These are phyloP conservation scores for Gossypium australe DNA, from an alignment of 345 rosid genomes.

Conservation along the genomic window DNA sequence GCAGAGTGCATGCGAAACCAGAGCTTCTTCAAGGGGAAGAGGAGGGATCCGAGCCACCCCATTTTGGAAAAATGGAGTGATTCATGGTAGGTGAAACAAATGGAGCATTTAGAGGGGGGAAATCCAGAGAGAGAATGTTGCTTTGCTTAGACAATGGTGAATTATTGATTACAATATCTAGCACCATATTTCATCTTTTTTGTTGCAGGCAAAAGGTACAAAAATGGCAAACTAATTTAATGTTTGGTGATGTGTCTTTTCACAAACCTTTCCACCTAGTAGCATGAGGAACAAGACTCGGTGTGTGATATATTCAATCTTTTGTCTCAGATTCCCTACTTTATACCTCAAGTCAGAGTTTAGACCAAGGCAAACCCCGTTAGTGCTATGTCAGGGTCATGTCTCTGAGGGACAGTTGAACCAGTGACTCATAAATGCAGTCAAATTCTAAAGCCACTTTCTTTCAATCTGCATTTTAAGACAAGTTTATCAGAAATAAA, in stretches of 20 bases:
- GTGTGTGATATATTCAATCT: neutral
- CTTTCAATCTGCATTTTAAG: neutral
- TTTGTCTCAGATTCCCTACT: neutral
- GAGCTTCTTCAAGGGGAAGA: conserved; percentile 39
- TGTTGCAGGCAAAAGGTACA: conserved; percentile 9
- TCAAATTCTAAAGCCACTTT: neutral
- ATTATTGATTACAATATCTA: conserved; percentile 10
- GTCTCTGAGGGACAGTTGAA: neutral
- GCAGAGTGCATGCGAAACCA: conserved; percentile 29
- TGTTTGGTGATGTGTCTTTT: conserved; percentile 17
- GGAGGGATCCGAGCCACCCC: conserved; percentile 34
- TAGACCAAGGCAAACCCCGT: neutral
- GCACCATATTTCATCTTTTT: conserved; percentile 2
- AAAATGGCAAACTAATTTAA: neutral
- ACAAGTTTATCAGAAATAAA: neutral
- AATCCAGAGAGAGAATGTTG: conserved; percentile 7
- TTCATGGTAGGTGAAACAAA: conserved; percentile 21
- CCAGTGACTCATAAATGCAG: neutral
- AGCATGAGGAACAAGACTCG: neutral
- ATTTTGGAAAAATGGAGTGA: conserved; percentile 15
- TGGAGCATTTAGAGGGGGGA: conserved; percentile 8
- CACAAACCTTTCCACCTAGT: conserved; percentile 9
- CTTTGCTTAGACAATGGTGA: conserved; percentile 19
- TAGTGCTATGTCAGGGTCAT: neutral
- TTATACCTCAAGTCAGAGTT: neutral